These are phyloP conservation scores for Verticillium klebahnii DNA, from an alignment of 2,329 filamentous ascomycete genomes.

Conservation along the genomic window DNA sequence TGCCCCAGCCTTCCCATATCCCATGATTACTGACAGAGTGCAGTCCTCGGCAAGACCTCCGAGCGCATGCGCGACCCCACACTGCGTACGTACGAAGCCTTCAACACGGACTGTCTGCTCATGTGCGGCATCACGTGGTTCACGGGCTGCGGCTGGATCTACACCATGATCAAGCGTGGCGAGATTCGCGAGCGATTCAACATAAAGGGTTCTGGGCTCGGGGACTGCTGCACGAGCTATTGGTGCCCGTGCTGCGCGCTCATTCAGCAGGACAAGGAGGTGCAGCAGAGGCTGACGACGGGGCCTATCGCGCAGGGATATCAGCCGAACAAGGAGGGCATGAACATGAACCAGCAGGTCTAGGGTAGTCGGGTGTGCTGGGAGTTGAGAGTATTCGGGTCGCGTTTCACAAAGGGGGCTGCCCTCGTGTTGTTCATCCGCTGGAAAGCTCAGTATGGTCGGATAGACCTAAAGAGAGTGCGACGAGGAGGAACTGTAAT, in stretches of 20 bases:
- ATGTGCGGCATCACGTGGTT: slow-evolving; percentile 31
- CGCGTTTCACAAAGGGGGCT: too few relatives aligned
- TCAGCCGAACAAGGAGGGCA: slow-evolving; percentile 30
- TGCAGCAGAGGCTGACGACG: slow-evolving; percentile 22
- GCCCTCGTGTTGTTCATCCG: too few relatives aligned
- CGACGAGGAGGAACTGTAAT: not conserved
- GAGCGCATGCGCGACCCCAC: slow-evolving; percentile 39
- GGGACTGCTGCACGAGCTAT: slow-evolving; percentile 48
- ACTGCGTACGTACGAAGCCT: slow-evolving; percentile 29
- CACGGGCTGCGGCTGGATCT: slow-evolving; percentile 40
- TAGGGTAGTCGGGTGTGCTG: not conserved
- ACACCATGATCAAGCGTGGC: slow-evolving; percentile 46
- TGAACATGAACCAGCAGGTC: slow-evolving; percentile 26
- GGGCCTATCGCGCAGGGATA: slow-evolving; percentile 25
- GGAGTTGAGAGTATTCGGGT: too few relatives aligned
- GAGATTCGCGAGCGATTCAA: slow-evolving; percentile 49
- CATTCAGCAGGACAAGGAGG: slow-evolving; percentile 56
- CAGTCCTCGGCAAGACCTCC: slow-evolving; percentile 39
- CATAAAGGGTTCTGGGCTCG: slow-evolving; percentile 42
- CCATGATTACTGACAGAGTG: not conserved
- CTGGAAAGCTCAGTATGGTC: too few relatives aligned
- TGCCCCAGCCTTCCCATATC: too few relatives aligned
- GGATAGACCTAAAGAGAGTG: too few relatives aligned
- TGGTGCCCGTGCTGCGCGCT: slow-evolving; percentile 54
- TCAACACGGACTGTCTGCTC: slow-evolving; percentile 38